Evolutionary conservation across 1,284 basidiomycete genomes (phyloP), one percentile per base, ranked within the genome.

Genomic region (Rhodotorula sp.): DNA sequence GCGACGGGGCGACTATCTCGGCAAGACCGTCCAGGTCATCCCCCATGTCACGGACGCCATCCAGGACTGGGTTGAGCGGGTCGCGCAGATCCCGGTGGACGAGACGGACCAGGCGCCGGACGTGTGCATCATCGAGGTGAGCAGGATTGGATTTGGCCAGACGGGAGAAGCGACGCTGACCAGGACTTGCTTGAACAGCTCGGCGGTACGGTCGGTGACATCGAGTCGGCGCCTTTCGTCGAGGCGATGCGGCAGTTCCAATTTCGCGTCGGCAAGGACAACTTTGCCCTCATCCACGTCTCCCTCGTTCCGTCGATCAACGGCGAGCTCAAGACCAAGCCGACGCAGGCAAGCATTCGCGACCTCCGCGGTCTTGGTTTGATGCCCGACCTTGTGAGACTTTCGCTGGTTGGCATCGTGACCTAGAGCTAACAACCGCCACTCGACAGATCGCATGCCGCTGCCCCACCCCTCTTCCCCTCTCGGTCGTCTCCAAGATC

Each of bases 241-340:
- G 95, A 99, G 82, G 95, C 95, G 3, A 94, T 99, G 91, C 89
- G 95, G 48, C 95, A 99, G 82, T 99, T 99, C 85, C 93, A 99
- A 81, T 99, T 99, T 85, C 89, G 96, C 67, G 95, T 99, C 36
- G 95, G 95, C 30, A 87, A 91, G 78, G 91, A 94, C 71, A 98
- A 99, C 83, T 99, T 99, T 82, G 95, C 95, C 1, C 86, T 98
- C 63, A 90, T 99, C 74, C 95, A 98, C 78, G 95, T 99, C 68
- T 94, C 92, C n/a, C 88, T 99, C 49, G 94, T 99, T 11, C 95
- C 95, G 24, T 91, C 97, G 76, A 92, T 99, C 83, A 92, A 96
- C 68, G 95, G 96, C 65, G 95, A 99, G 81, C 95, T 98, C 79
- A 99, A 99, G 83, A 99, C 95, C 13, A 99, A 99, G 81, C 95